Evolutionary conservation across 208 protist species (phyloP).

Genomic region (Tritrichomonas foetus): DNA sequence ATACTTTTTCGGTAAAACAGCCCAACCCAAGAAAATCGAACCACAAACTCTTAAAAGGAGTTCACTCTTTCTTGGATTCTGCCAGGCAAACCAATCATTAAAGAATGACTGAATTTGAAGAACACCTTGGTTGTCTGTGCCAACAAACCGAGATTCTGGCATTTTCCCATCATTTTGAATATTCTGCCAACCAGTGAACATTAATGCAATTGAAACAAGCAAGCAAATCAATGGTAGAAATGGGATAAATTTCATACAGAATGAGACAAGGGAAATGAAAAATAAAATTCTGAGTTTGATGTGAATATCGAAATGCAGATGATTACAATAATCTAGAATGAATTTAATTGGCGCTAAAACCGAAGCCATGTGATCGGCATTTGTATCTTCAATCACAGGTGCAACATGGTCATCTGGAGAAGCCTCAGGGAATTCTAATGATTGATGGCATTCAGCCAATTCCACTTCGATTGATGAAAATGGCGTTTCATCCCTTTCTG

Average conservation of each 20-base stretch:
- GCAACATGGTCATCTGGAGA: background rate
- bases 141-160: background rate
- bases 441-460: background rate
- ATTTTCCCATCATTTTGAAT: background rate
- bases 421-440: background rate
- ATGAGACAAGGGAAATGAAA: background rate
- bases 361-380: background rate
- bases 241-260: background rate
- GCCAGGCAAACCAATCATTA: slow-evolving; percentile 2
- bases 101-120: background rate
- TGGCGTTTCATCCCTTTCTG: background rate
- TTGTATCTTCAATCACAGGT: background rate
- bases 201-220: background rate
- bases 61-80: background rate
- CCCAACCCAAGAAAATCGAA: background rate
- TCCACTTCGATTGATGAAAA: slow-evolving; percentile 4
- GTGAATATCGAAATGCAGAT: background rate
- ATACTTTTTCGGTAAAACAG: background rate
- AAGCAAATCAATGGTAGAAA: background rate
- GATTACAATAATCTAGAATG: background rate
- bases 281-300: background rate
- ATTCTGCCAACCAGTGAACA: background rate
- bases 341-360: background rate
- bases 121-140: background rate
- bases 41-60: background rate